Percentiles rank a stretch among this genome's conserved stretches.
These are phyloP conservation scores for Leccinum aurantiacum DNA, from an alignment of 768 basidiomycete species.

Conservation along the genomic window DNA sequence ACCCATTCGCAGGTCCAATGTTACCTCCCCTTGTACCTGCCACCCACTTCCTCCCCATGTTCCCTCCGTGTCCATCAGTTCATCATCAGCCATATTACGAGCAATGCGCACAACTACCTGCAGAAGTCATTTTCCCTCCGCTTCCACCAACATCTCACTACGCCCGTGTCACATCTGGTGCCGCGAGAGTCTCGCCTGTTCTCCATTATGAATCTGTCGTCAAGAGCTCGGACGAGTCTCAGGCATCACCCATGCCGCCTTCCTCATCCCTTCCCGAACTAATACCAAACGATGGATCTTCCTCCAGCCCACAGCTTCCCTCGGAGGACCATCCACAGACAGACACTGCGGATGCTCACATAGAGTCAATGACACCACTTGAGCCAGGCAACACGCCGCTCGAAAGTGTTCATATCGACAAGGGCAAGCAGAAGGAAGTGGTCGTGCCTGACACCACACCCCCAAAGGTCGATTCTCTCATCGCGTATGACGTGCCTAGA, in stretches of 20 bases:
- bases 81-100: slow-evolving; percentile 79
- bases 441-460: slow-evolving; percentile 26
- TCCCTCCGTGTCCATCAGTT: slow-evolving; percentile 55
- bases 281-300: slow-evolving; percentile 61
- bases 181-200: slow-evolving; percentile 14
- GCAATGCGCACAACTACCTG: slow-evolving; percentile 52
- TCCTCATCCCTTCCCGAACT: slow-evolving; percentile 58
- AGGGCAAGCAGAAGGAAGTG: slow-evolving; percentile 22
- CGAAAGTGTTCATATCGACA: slow-evolving; percentile 9
- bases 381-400: slow-evolving; percentile 9
- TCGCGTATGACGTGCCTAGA: neutral
- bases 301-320: slow-evolving; percentile 58
- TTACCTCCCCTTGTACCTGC: slow-evolving; percentile 24
- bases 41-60: slow-evolving; percentile 38
- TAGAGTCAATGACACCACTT: slow-evolving; percentile 20
- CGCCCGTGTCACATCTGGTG: slow-evolving; percentile 30
- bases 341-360: slow-evolving; percentile 14
- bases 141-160: slow-evolving; percentile 54
- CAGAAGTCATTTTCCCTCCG: slow-evolving; percentile 74
- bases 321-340: slow-evolving; percentile 28
- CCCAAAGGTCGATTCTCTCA: slow-evolving; percentile 21
- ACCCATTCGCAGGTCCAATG: slow-evolving; percentile 15
- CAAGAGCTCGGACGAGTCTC: slow-evolving; percentile 24
- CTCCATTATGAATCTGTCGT: slow-evolving; percentile 22
- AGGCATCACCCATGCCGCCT: slow-evolving; percentile 32